Base-by-base conservation (phyloP, 306 rosid genomes). In the Lithocarpus polystachyus region DNA sequence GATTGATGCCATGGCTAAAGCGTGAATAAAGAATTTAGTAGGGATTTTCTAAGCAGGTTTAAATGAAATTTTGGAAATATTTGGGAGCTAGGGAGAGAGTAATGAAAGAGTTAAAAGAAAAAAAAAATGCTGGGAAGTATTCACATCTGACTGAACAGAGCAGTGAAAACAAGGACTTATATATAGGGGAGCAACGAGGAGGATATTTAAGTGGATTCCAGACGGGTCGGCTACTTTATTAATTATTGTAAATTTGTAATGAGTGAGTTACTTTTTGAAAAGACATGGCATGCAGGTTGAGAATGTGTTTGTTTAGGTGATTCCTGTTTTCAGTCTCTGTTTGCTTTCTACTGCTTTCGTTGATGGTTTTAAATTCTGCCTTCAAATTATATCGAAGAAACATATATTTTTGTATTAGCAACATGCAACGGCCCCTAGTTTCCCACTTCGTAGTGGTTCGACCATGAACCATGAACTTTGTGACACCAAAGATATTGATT, bases 101-200 rank as follows among this genome's bases (percentile, higher is more conserved):
- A 48, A 13, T 48, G 37, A 68, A 13, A 3, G 59, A 51, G 70
- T 18, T 13, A 52, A 52, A 7, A 28, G 17, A 6, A 40, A 0
- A 22, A 40, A n/a, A 31, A 15, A 71, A 17, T 29, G 70, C 60
- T 20, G 56, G 84, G 2, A 26, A 56, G 31, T 20, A 23, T 56
- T 35, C 75, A 75, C 80, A 76, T 40, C 54, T 43, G 80, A 74
- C 83, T 77, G 88, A 85, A 81, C 77, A 40, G 26, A 79, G 80
- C 31, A 82, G 72, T 19, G 79, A 53, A 67, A 59, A 13, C 61
- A 24, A 67, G 0, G 74, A 40, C n/a, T 62, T 82, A 79, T 85
- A 82, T 82, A 85, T 56, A 29, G 77, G 0, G 72, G 48, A 7
- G 9, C 35, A 28, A 6, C 19, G 3, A 19, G 33, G 8, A 18